Evolutionary conservation across 2,329 filamentous ascomycete genomes (phyloP).

Genomic region (Fusarium ramigenum): DNA sequence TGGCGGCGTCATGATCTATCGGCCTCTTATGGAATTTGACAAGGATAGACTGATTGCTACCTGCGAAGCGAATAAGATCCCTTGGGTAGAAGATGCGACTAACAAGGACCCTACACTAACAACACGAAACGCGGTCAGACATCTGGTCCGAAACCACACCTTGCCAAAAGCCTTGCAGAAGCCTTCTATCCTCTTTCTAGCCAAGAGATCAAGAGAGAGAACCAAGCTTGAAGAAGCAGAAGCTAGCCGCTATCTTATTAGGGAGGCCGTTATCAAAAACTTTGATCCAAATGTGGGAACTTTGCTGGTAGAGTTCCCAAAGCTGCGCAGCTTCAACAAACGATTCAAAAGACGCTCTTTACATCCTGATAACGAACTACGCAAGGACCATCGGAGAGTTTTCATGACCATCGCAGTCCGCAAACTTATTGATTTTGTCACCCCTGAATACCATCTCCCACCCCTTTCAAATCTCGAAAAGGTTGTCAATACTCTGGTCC

Average conservation of each 20-base stretch:
- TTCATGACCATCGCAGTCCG: conserved; percentile 59
- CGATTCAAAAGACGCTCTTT: conserved; percentile 38
- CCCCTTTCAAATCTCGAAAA: conserved; percentile 56
- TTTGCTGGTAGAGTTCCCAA: conserved; percentile 56
- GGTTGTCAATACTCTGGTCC: conserved; percentile 59
- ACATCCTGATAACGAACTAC: conserved; percentile 38
- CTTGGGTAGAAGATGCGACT: conserved; percentile 87
- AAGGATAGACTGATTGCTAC: conserved; percentile 80
- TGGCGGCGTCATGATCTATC: conserved; percentile 72
- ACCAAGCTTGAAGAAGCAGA: conserved; percentile 58
- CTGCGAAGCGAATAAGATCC: conserved; percentile 72
- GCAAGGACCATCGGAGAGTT: conserved; percentile 50
- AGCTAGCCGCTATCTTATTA: conserved; percentile 64
- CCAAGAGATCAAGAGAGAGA: conserved; percentile 59
- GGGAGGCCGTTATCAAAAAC: conserved; percentile 56
- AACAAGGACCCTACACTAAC: conserved; percentile 83
- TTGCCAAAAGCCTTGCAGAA: conserved; percentile 78
- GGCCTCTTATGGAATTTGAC: conserved; percentile 75
- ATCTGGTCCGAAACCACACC: conserved; percentile 65
- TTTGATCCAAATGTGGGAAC: conserved; percentile 61
- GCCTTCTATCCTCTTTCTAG: conserved; percentile 68
- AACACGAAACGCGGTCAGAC: conserved; percentile 80
- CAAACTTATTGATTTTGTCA: conserved; percentile 60
- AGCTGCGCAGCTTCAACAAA: conserved; percentile 6
- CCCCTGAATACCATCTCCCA: conserved; percentile 57